Evolutionary conservation across 129 eudicot genomes (phyloP).

Genomic region (Arctium lappa): DNA sequence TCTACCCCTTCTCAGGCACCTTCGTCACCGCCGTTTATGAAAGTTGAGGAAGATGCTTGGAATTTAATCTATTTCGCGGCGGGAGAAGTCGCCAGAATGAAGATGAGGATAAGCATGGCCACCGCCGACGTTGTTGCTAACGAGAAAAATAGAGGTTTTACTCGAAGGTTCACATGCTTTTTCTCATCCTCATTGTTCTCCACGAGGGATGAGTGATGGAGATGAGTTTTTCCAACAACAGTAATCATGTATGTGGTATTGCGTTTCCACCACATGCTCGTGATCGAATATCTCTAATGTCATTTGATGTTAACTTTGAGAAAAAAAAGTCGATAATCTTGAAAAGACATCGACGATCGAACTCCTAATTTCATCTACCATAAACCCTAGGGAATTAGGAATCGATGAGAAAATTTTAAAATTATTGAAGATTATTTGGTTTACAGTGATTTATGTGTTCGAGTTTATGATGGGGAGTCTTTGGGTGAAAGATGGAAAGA

Average conservation of each 20-base stretch:
- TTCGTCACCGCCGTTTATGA: too few species aligned
- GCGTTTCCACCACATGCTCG: slow-evolving; percentile 83
- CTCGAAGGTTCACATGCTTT: too few species aligned
- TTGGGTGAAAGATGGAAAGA: slow-evolving; percentile 52
- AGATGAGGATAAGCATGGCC: too few species aligned
- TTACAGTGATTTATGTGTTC: slow-evolving; percentile 42
- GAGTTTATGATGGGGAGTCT: slow-evolving; percentile 46
- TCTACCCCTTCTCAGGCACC: too few species aligned
- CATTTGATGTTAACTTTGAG: slow-evolving; percentile 51
- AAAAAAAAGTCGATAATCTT: slow-evolving; percentile 38
- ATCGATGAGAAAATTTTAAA: slow-evolving; percentile 14
- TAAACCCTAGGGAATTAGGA: not conserved
- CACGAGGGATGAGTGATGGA: too few species aligned
- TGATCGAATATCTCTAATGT: slow-evolving; percentile 77
- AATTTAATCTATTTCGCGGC: too few species aligned
- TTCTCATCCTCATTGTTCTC: too few species aligned
- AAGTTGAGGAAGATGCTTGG: too few species aligned
- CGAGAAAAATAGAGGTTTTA: too few species aligned
- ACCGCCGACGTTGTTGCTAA: too few species aligned
- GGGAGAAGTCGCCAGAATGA: too few species aligned
- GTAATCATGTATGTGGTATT: slow-evolving; percentile 18
- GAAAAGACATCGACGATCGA: slow-evolving; percentile 33
- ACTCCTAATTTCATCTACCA: slow-evolving; percentile 2
- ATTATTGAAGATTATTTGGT: slow-evolving; percentile 40
- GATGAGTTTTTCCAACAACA: too few species aligned